A percentile compares a stretch with the other conserved stretches of the same genome.
These are phyloP conservation scores for Teunomyces atbi DNA, from an alignment of 805 yeast species.

Conservation along the genomic window DNA sequence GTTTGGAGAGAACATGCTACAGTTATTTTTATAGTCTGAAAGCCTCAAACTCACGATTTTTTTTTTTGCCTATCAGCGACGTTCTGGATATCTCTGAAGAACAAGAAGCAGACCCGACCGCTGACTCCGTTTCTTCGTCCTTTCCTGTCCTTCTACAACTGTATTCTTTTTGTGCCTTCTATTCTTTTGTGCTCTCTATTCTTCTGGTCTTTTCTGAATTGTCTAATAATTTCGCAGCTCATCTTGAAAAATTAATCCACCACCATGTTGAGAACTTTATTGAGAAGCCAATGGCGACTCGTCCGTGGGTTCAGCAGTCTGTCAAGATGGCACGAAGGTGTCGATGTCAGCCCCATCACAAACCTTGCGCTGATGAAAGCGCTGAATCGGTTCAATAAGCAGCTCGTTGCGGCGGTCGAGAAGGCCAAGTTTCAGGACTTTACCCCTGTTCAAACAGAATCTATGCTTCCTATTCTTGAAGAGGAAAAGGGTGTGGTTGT, in stretches of 20 bases:
- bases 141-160: not conserved
- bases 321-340: not conserved
- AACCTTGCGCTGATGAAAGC: not conserved
- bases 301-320: not conserved
- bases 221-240: not conserved
- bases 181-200: not conserved
- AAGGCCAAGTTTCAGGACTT: conserved; percentile 49
- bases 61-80: too few relatives aligned
- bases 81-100: too few relatives aligned
- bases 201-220: not conserved
- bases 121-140: not conserved
- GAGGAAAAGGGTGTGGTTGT: conserved; percentile 69
- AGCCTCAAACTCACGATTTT: too few relatives aligned
- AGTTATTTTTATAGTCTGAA: too few relatives aligned
- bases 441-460: conserved; percentile 67
- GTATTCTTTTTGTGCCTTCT: too few relatives aligned
- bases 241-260: not conserved
- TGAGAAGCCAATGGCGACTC: not conserved
- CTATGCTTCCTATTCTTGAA: conserved; percentile 56
- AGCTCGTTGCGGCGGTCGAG: conserved; percentile 28
- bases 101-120: too few relatives aligned
- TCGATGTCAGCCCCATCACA: not conserved
- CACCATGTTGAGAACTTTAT: not conserved
- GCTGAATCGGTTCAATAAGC: not conserved
- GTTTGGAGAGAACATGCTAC: too few relatives aligned